Evolutionary conservation across 1,284 basidiomycete genomes (phyloP), one percentile per base, ranked within the genome.

Genomic region (Phellinidium pouzarii): DNA sequence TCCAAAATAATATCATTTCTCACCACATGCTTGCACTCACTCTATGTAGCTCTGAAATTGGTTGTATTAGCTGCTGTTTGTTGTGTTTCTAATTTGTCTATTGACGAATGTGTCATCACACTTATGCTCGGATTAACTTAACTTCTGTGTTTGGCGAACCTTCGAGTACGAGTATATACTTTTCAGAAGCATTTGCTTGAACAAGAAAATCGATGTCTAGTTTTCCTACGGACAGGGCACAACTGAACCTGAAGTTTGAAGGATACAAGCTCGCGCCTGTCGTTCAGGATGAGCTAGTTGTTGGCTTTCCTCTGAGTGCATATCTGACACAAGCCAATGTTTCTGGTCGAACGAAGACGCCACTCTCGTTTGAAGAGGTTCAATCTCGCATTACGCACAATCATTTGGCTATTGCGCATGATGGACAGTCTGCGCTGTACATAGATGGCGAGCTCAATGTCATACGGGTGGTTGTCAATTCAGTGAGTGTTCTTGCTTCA

Each of bases 341-440:
- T 11, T 80, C 87, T 5, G 76, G 77, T 9, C 72, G 71, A 54
- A 68, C 74, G 50, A 44, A 55, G 57, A 55, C 53, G 0, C 78
- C 79, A 7, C 71, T 91, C 11, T 82, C 84, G 1, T 89, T 89
- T 61, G 75, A 87, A 54, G 91, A 95, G 63, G 84, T 92, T 34
- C 82, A 89, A 62, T 85, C 82, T 57, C 75, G 93, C 40, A 91
- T 94, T 44, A 77, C 81, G 27, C 89, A 92, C 69, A 92, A 95
- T 61, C 93, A 94, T 64, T 75, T 95, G 2, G 67, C 74, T 8
- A 68, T 82, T 0, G 76, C 76, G 8, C 60, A 63, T 5, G 69
- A 73, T 22, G 70, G 71, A 5, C 67, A 68, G 12, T 73, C 75
- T 59, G 78, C 77, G 1, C 66, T 85, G 12, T 95, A 91, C 62